These are phyloP conservation scores for Tubosaeta brunneosetosa DNA, from an alignment of 768 basidiomycete species.

Conservation along the genomic window DNA sequence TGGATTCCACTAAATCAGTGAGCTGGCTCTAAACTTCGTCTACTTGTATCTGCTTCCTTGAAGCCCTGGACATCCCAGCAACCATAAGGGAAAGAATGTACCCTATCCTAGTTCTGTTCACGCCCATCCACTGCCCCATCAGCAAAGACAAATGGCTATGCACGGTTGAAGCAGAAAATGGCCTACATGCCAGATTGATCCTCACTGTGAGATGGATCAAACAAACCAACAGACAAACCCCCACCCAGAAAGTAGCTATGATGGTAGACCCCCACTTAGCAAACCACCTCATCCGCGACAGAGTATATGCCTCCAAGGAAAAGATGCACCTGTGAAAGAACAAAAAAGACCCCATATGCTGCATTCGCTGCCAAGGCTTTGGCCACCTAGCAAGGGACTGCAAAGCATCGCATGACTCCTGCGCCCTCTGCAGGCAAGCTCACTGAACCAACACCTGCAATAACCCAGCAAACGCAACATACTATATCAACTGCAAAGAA, in stretches of 20 bases:
- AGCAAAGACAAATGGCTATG: background rate
- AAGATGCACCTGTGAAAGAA: constrained; percentile 1
- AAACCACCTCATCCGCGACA: background rate
- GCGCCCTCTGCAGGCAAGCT: background rate
- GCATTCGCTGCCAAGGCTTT: background rate
- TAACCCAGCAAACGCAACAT: background rate
- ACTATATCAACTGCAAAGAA: background rate
- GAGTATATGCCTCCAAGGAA: background rate
- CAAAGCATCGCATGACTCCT: background rate
- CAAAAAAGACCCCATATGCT: background rate
- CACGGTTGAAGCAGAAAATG: constrained; percentile 1
- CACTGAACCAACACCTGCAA: background rate
- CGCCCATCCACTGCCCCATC: background rate
- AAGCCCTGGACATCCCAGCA: background rate
- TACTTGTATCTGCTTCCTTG: background rate
- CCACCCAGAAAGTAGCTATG: background rate
- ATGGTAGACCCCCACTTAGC: background rate
- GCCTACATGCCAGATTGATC: background rate
- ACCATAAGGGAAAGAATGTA: background rate
- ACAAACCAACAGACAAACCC: background rate
- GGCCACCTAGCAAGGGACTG: constrained; percentile 2
- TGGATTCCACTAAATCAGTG: background rate
- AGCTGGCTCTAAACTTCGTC: background rate
- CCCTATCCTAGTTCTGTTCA: background rate
- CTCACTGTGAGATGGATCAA: background rate